Evolutionary conservation across 495 filamentous ascomycete species (phyloP).

Genomic region (Penicillium coprophilum): DNA sequence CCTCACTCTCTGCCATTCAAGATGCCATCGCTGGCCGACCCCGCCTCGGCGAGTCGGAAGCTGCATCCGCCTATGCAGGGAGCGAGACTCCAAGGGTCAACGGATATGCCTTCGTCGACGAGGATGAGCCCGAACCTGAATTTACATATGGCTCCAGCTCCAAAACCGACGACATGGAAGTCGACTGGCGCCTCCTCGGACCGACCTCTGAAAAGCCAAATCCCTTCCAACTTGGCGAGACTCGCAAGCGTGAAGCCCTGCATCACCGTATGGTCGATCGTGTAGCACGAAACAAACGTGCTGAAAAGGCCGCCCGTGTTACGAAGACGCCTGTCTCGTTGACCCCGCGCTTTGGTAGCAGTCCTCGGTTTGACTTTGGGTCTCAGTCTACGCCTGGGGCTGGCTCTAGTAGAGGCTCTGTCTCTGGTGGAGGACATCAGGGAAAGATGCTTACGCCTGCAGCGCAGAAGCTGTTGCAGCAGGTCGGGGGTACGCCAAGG

Average conservation of each 20-base stretch:
- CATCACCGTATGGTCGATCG: conserved; percentile 91
- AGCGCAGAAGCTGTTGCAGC: conserved; percentile 71
- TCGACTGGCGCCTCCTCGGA: conserved; percentile 49
- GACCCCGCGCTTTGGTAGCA: conserved; percentile 75
- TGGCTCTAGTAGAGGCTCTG: conserved; percentile 7
- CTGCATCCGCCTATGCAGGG: conserved; percentile 52
- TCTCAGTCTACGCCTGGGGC: conserved; percentile 50
- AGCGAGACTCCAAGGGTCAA: conserved; percentile 84
- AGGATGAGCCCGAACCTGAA: conserved; percentile 58
- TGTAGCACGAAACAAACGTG: conserved; percentile 70
- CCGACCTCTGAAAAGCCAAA: conserved; percentile 64
- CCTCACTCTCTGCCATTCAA: conserved; percentile 79
- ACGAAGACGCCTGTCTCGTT: conserved; percentile 56
- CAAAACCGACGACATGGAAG: conserved; percentile 11
- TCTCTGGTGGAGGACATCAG: conserved; percentile 8
- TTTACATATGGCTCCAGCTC: conserved; percentile 9
- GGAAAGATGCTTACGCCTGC: conserved; percentile 62
- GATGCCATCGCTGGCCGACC: conserved; percentile 82
- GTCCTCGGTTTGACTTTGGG: conserved; percentile 60
- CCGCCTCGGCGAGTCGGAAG: conserved; percentile 62
- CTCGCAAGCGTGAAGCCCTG: conserved; percentile 74
- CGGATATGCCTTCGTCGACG: conserved; percentile 91
- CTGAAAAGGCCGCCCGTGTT: conserved; percentile 48
- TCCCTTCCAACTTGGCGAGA: conserved; percentile 78
- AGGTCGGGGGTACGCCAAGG: conserved; percentile 53